These are phyloP conservation scores for Penicillium psychrosexuale DNA, from an alignment of 2,329 filamentous ascomycete species.

Conservation along the genomic window DNA sequence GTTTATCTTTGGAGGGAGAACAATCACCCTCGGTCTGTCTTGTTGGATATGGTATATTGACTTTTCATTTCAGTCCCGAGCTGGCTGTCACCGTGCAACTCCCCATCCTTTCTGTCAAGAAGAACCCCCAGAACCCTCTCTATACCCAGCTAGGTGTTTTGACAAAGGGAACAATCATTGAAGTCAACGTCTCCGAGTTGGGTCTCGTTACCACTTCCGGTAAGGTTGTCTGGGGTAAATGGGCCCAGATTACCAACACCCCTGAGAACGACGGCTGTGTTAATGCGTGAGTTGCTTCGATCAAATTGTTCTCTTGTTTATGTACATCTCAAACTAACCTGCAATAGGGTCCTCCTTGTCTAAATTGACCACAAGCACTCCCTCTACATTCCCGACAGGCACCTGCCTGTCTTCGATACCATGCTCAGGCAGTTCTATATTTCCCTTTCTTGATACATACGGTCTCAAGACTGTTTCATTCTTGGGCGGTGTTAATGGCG, in stretches of 20 bases:
- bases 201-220: slow-evolving; percentile 87
- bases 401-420: slow-evolving; percentile 22
- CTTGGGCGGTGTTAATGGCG: slow-evolving; percentile 25
- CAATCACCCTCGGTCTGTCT: background rate
- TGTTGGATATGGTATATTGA: slow-evolving; percentile 12
- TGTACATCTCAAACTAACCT: background rate
- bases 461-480: slow-evolving; percentile 17
- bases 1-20: slow-evolving; percentile 6
- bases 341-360: slow-evolving; percentile 22
- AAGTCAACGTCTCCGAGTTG: slow-evolving; percentile 90
- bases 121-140: slow-evolving; percentile 83
- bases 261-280: slow-evolving; percentile 14
- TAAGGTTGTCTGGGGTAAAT: slow-evolving; percentile 90
- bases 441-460: slow-evolving; percentile 17
- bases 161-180: slow-evolving; percentile 78
- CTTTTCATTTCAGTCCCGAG: slow-evolving; percentile 53
- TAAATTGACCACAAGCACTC: slow-evolving; percentile 16
- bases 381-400: slow-evolving; percentile 14
- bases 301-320: background rate
- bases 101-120: slow-evolving; percentile 73
- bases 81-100: slow-evolving; percentile 84
- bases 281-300: slow-evolving; percentile 15
- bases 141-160: slow-evolving; percentile 91
- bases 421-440: slow-evolving; percentile 18
- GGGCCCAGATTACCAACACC: slow-evolving; percentile 62